Conservation (phyloP, 1,284 basidiomycete genomes). For the Sporisorium sorghi region DNA sequence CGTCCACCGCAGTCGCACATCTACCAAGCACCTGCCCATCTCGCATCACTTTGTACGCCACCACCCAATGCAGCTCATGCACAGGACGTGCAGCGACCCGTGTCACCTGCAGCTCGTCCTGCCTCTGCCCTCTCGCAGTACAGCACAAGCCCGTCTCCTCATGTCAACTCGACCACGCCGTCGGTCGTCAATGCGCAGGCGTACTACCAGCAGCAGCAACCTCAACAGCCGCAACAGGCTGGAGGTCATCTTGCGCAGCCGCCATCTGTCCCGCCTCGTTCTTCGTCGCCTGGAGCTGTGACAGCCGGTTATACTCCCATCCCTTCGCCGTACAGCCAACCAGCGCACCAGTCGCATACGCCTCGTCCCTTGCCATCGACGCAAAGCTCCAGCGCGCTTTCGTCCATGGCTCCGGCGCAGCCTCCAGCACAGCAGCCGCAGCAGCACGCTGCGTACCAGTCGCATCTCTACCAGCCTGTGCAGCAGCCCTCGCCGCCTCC, state of each 20-base stretch:
- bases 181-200: slow-evolving; percentile 52
- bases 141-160: slow-evolving; percentile 26
- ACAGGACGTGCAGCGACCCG: slow-evolving; percentile 30
- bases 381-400: slow-evolving; percentile 21
- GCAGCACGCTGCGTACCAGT: slow-evolving; percentile 16
- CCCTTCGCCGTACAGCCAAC: slow-evolving; percentile 36
- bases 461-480: slow-evolving; percentile 34
- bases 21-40: slow-evolving; percentile 45
- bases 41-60: slow-evolving; percentile 45
- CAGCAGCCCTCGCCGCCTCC: slow-evolving; percentile 42
- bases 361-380: slow-evolving; percentile 44
- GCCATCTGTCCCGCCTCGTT: slow-evolving; percentile 23
- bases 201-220: slow-evolving; percentile 41
- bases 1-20: slow-evolving; percentile 47
- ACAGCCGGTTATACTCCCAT: slow-evolving; percentile 29
- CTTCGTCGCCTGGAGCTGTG: slow-evolving; percentile 31
- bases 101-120: slow-evolving; percentile 39
- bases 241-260: slow-evolving; percentile 26
- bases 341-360: slow-evolving; percentile 14
- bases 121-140: slow-evolving; percentile 38
- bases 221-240: too few relatives aligned
- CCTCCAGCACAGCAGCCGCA: slow-evolving; percentile 6
- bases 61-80: slow-evolving; percentile 10
- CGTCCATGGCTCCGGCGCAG: slow-evolving; percentile 17
- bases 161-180: slow-evolving; percentile 18